Conservation (phyloP, 108 stramenopile genomes). For the Asterionellopsis glacialis region DNA sequence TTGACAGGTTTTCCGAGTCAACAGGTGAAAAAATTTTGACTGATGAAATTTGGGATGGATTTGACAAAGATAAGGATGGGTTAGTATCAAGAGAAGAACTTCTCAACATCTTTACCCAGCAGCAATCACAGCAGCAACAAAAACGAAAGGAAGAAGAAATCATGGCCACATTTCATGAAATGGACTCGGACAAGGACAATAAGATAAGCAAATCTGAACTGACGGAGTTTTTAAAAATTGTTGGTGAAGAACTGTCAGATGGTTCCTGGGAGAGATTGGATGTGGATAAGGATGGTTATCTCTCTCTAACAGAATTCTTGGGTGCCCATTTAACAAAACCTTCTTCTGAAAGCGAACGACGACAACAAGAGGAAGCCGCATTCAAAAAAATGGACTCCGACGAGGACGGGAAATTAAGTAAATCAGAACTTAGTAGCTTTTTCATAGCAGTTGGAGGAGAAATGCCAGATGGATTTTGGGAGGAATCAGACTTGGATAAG, state of each 20-base stretch:
- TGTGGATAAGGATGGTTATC: conserved; percentile 25
- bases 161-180: too few relatives aligned
- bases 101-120: conserved; percentile 4
- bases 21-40: conserved; percentile 22
- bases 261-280: conserved; percentile 20
- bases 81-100: conserved; percentile 35
- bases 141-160: not conserved
- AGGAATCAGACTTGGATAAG: conserved; percentile 24
- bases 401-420: conserved; percentile 12
- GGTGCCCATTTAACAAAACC: conserved; percentile 54
- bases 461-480: conserved; percentile 17
- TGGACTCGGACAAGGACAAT: too few relatives aligned
- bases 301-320: conserved; percentile 18
- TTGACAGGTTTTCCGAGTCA: too few relatives aligned
- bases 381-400: conserved; percentile 22
- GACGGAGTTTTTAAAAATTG: conserved; percentile 9
- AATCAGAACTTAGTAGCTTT: conserved; percentile 19
- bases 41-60: conserved; percentile 5
- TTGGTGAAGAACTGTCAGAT: not conserved
- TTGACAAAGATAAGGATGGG: conserved; percentile 31
- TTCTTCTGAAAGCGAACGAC: conserved; percentile 44
- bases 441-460: conserved; percentile 6
- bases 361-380: conserved; percentile 14
- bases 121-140: not conserved
- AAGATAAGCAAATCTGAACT: too few relatives aligned